Percentiles rank a stretch among this genome's conserved stretches.
phyloP scores from a whole-genome alignment of 2,329 filamentous ascomycete species.

The Bimuria novae-zelandiae region DNA sequence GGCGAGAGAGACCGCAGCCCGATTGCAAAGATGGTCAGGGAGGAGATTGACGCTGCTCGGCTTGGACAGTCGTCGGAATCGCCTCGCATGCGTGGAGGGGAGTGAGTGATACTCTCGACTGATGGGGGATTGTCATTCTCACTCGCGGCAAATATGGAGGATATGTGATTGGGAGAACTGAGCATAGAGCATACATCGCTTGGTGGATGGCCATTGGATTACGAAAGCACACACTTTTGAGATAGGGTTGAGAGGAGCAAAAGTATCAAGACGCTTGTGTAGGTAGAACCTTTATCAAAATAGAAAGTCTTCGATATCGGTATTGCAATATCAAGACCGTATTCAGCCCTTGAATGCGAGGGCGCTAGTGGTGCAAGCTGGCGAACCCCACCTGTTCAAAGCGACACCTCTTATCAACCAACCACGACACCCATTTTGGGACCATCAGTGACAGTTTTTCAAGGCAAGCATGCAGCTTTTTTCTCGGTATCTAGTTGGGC shows the following conservation, averaged over 20 bases:
- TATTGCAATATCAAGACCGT: too few species aligned
- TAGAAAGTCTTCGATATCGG: too few species aligned
- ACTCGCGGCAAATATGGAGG: too few species aligned
- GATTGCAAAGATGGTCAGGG: constrained; percentile 25
- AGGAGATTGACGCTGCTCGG: constrained; percentile 19
- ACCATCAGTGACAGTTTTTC: too few species aligned
- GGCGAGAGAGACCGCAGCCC: constrained; percentile 25
- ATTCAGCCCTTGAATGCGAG: too few species aligned
- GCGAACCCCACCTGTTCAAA: too few species aligned
- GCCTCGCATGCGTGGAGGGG: constrained; percentile 17
- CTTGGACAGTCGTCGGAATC: neutral
- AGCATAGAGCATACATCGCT: neutral
- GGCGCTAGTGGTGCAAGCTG: too few species aligned
- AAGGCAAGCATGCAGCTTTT: too few species aligned
- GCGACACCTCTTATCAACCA: too few species aligned
- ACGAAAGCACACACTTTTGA: neutral
- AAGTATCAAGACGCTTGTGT: neutral
- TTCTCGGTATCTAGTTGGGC: too few species aligned
- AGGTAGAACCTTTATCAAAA: neutral
- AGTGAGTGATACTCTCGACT: neutral
- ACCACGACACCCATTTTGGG: too few species aligned
- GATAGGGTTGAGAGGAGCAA: neutral
- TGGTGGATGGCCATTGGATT: constrained; percentile 2
- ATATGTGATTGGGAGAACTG: too few species aligned
- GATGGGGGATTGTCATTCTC: neutral